Percentiles rank a stretch among this genome's conserved stretches.
These are phyloP conservation scores for Porpolomopsis calyptriformis DNA, from an alignment of 768 basidiomycete genomes.

Conservation along the genomic window DNA sequence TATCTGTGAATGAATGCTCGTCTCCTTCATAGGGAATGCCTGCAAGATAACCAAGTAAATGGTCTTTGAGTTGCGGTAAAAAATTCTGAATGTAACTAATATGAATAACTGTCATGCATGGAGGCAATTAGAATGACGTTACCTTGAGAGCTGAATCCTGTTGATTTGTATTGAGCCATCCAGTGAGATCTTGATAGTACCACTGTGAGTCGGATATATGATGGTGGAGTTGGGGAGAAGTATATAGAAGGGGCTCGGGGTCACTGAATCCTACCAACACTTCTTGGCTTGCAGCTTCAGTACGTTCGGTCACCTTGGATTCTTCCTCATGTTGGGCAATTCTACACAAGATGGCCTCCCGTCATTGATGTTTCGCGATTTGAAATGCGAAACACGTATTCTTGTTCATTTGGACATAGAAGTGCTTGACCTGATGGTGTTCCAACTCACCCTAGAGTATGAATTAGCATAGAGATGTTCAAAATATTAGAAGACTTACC, in stretches of 20 bases:
- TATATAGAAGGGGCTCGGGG: constrained; percentile 3
- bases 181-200: constrained; percentile 2
- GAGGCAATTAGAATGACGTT: not conserved
- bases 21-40: constrained; percentile 9
- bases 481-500: constrained; percentile 16
- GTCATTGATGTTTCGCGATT: constrained; percentile 16
- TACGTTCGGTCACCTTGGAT: not conserved
- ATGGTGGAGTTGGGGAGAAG: constrained; percentile 6
- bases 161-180: not conserved
- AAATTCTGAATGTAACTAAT: constrained; percentile 14
- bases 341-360: constrained; percentile 3
- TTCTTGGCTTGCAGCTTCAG: not conserved
- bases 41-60: constrained; percentile 10
- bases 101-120: constrained; percentile 5
- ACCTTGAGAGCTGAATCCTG: constrained; percentile 6
- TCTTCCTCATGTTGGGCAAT: not conserved
- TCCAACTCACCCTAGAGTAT: constrained; percentile 25
- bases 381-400: constrained; percentile 8
- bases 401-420: constrained; percentile 24
- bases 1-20: constrained; percentile 5
- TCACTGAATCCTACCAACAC: not conserved
- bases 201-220: constrained; percentile 16
- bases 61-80: constrained; percentile 12
- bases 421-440: constrained; percentile 24
- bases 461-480: not conserved